A percentile compares a stretch with the other conserved stretches of the same genome.
Evolutionary conservation across 495 filamentous ascomycete genomes (phyloP).

Genomic region (Staphylotrichum tortipilum): DNA sequence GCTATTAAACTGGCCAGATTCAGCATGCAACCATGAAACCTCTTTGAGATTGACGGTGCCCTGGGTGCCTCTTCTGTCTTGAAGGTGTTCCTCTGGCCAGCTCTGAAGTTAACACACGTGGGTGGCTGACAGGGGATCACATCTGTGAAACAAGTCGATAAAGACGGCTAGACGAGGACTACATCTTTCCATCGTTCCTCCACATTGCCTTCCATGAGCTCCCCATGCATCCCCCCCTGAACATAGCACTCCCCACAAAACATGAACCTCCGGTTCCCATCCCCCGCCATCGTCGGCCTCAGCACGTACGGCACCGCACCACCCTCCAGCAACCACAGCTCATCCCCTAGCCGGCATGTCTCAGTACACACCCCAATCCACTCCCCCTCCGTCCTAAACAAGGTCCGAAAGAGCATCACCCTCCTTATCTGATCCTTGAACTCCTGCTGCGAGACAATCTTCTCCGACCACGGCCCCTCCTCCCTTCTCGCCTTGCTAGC

Average conservation of each 20-base stretch:
- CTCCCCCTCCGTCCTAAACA: not conserved
- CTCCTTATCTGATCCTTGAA: constrained; percentile 7
- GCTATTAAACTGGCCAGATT: no score
- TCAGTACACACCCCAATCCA: constrained; percentile 6
- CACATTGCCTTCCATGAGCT: not conserved
- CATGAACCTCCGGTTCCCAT: not conserved
- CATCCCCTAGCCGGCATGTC: constrained; percentile 1
- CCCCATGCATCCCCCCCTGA: constrained; percentile 4
- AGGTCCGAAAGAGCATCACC: constrained; percentile 2
- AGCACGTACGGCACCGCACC: constrained; percentile 9
- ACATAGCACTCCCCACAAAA: constrained; percentile 9
- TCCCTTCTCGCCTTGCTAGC: not conserved
- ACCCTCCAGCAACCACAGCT: constrained; percentile 9
- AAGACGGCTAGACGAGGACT: not conserved
- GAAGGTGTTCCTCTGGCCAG: no score
- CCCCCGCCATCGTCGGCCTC: not conserved
- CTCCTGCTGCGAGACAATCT: not conserved
- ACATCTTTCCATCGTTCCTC: not conserved
- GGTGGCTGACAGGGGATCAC: no score
- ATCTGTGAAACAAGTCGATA: no score
- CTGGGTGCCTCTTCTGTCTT: no score
- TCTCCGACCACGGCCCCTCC: constrained; percentile 4
- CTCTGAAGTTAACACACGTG: no score
- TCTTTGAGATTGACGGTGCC: no score
- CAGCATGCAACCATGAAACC: no score